Conservation (phyloP, 2,329 filamentous ascomycete species). For the Aureobasidium sp. region DNA sequence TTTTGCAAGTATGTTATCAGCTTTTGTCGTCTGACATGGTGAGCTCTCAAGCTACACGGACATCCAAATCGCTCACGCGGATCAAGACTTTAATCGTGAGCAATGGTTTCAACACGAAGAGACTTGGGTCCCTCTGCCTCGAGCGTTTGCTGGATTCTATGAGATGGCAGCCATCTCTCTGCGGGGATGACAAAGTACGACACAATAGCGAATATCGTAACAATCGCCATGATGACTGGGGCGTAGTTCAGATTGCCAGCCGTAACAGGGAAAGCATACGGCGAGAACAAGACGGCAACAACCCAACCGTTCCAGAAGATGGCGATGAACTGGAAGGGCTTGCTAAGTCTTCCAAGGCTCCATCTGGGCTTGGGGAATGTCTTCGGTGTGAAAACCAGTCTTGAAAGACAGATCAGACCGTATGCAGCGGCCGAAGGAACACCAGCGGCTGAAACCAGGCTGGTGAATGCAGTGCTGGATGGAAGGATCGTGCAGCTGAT, state of each 20-base stretch:
- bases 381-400: slow-evolving; percentile 29
- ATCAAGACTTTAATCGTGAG: background rate
- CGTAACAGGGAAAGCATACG: slow-evolving; percentile 30
- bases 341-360: slow-evolving; percentile 30
- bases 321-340: slow-evolving; percentile 29
- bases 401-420: slow-evolving; percentile 35
- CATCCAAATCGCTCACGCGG: background rate
- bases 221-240: slow-evolving; percentile 31
- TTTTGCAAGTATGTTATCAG: background rate
- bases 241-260: slow-evolving; percentile 29
- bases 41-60: background rate
- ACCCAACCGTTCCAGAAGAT: slow-evolving; percentile 33
- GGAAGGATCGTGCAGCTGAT: slow-evolving; percentile 53
- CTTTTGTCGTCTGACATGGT: background rate
- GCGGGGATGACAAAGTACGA: slow-evolving; percentile 30
- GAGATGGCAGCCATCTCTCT: slow-evolving; percentile 29
- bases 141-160: slow-evolving; percentile 6
- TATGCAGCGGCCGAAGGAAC: slow-evolving; percentile 36
- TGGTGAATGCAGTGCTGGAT: slow-evolving; percentile 37
- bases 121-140: slow-evolving; percentile 6
- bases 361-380: slow-evolving; percentile 29
- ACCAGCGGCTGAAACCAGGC: slow-evolving; percentile 32
- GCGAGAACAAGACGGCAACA: slow-evolving; percentile 31
- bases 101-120: background rate
- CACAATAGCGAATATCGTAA: slow-evolving; percentile 31